These are phyloP conservation scores for Coemansia sp. DNA, from an alignment of 192 early-diverging fungal genomes.

Conservation along the genomic window DNA sequence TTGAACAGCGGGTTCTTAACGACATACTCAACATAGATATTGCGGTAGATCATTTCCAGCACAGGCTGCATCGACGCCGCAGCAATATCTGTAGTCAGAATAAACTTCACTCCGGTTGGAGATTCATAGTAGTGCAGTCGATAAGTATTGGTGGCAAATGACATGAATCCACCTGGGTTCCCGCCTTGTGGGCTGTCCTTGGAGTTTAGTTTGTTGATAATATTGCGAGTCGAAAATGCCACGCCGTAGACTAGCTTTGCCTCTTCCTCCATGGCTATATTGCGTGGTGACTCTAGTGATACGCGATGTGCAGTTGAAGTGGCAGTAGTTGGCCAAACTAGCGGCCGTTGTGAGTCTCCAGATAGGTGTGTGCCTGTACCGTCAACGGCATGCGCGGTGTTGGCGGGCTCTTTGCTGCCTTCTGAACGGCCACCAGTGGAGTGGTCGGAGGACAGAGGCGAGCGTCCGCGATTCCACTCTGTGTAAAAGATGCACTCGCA, in stretches of 20 bases:
- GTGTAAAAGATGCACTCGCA: slow-evolving; percentile 90
- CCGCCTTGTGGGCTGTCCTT: slow-evolving; percentile 41
- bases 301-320: slow-evolving; percentile 19
- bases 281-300: slow-evolving; percentile 19
- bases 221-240: slow-evolving; percentile 87
- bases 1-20: slow-evolving; percentile 83
- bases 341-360: slow-evolving; percentile 21
- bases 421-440: neutral
- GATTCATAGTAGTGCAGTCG: slow-evolving; percentile 93
- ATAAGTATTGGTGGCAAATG: slow-evolving; percentile 81
- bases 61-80: slow-evolving; percentile 69
- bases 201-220: slow-evolving; percentile 78
- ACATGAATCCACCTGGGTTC: slow-evolving; percentile 49
- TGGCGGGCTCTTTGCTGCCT: slow-evolving; percentile 1
- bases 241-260: slow-evolving; percentile 97
- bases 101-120: slow-evolving; percentile 83
- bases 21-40: slow-evolving; percentile 93
- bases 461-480: slow-evolving; percentile 65
- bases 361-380: slow-evolving; percentile 16
- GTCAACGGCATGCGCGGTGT: slow-evolving; percentile 5
- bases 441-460: slow-evolving; percentile 42
- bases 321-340: slow-evolving; percentile 34
- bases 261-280: slow-evolving; percentile 70
- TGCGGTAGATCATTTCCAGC: slow-evolving; percentile 79
- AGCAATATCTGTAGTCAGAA: slow-evolving; percentile 79